Evolutionary conservation across 2,329 filamentous ascomycete genomes (phyloP).

Genomic region (Colletotrichum sp.): DNA sequence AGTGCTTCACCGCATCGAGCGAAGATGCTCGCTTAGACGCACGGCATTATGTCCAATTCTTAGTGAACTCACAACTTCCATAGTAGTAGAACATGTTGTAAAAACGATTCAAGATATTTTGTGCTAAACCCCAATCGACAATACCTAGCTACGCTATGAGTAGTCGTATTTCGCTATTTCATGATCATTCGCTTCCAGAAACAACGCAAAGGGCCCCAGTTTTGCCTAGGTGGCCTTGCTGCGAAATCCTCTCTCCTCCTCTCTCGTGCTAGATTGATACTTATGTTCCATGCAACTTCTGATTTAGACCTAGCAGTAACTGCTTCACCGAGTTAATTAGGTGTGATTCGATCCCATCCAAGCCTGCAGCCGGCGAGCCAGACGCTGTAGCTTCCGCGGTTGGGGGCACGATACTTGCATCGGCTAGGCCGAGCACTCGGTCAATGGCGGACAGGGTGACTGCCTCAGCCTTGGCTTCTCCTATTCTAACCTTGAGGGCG

Average conservation of each 20-base stretch:
- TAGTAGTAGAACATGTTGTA: background rate
- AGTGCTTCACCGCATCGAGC: no score
- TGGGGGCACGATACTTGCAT: constrained; percentile 44
- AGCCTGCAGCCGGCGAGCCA: constrained; percentile 24
- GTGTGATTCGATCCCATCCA: constrained; percentile 46
- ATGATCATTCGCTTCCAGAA: constrained; percentile 15
- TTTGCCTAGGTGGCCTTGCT: background rate
- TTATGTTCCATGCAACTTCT: constrained; percentile 32
- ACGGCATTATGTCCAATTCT: no score
- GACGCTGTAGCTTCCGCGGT: constrained; percentile 15
- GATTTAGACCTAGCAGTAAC: constrained; percentile 44
- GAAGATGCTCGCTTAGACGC: no score
- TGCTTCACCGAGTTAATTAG: constrained; percentile 45
- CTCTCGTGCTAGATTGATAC: background rate
- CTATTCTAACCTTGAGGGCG: constrained; percentile 44
- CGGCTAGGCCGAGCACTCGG: constrained; percentile 53
- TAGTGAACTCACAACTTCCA: no score
- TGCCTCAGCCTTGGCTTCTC: constrained; percentile 47
- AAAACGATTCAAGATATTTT: constrained; percentile 6
- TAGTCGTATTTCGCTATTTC: constrained; percentile 13
- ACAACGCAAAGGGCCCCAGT: background rate
- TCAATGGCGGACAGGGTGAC: constrained; percentile 56
- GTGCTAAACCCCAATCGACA: background rate
- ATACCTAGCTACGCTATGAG: constrained; percentile 7
- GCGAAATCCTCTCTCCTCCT: background rate